phyloP scores from a whole-genome alignment of 495 filamentous ascomycete genomes.

The Penicillium canescens region DNA sequence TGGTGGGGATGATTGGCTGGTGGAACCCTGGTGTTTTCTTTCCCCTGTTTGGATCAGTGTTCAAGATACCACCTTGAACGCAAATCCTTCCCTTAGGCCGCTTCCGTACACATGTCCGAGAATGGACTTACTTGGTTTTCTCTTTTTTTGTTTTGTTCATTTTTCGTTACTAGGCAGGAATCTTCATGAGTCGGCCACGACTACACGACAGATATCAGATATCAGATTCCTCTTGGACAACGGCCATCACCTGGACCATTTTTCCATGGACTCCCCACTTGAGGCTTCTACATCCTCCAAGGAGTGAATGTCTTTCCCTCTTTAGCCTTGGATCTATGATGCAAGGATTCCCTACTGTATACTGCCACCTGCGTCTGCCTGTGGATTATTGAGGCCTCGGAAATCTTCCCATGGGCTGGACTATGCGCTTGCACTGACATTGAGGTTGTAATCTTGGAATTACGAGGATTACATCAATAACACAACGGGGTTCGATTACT shows the following conservation, averaged over 20 bases:
- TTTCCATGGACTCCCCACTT: not conserved
- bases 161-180: conserved; percentile 8
- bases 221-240: not conserved
- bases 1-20: not conserved
- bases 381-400: too few relatives aligned
- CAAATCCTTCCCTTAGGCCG: not conserved
- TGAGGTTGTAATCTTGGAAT: not conserved
- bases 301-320: not conserved
- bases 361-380: too few relatives aligned
- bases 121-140: conserved; percentile 3
- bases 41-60: not conserved
- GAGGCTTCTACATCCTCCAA: not conserved
- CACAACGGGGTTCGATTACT: too few relatives aligned
- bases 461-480: too few relatives aligned
- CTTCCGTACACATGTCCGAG: conserved; percentile 2
- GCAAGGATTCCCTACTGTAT: too few relatives aligned
- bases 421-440: not conserved
- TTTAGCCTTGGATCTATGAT: not conserved
- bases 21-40: not conserved
- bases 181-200: conserved; percentile 9
- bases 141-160: conserved; percentile 8
- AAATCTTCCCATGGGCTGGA: too few relatives aligned
- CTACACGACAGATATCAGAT: conserved; percentile 16
- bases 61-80: not conserved
- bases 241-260: not conserved